Percentiles rank a stretch among this genome's conserved stretches.
Conservation (phyloP, 805 yeast species). For the Candida coquimbonensis region DNA sequence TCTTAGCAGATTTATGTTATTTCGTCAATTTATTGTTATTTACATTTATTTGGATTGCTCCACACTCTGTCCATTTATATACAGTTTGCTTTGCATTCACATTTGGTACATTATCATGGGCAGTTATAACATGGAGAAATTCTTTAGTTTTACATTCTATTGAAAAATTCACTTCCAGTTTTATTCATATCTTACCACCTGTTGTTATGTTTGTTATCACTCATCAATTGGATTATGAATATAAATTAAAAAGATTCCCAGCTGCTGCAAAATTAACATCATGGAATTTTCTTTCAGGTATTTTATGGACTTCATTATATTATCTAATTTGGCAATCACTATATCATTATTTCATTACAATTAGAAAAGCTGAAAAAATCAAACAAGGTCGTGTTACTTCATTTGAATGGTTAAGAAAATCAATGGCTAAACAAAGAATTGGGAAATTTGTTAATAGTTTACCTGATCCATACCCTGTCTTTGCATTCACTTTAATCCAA, state of each 20-base stretch:
- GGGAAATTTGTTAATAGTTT: constrained; percentile 76
- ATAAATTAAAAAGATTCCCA: constrained; percentile 56
- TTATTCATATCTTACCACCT: constrained; percentile 89
- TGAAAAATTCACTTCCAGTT: constrained; percentile 87
- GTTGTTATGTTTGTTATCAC: constrained; percentile 79
- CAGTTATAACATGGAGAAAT: constrained; percentile 93
- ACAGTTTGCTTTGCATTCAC: constrained; percentile 80
- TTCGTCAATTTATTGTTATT: constrained; percentile 72
- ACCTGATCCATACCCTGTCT: constrained; percentile 80
- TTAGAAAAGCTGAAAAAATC: constrained; percentile 70
- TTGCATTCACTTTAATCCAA: constrained; percentile 81
- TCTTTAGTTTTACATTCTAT: constrained; percentile 86
- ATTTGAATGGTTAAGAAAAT: constrained; percentile 72
- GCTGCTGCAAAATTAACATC: constrained; percentile 65
- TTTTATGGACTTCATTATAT: constrained; percentile 71
- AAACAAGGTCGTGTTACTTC: constrained; percentile 82
- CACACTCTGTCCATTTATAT: constrained; percentile 64
- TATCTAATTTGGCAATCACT: constrained; percentile 86
- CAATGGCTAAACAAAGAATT: constrained; percentile 54
- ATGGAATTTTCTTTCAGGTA: constrained; percentile 68
- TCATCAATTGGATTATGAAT: constrained; percentile 54
- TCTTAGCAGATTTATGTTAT: constrained; percentile 88
- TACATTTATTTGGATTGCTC: constrained; percentile 76
- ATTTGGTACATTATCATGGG: constrained; percentile 86
- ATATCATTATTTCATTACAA: constrained; percentile 89